These are phyloP conservation scores for Eutypa lata DNA, from an alignment of 2,329 filamentous ascomycete species.

Conservation along the genomic window DNA sequence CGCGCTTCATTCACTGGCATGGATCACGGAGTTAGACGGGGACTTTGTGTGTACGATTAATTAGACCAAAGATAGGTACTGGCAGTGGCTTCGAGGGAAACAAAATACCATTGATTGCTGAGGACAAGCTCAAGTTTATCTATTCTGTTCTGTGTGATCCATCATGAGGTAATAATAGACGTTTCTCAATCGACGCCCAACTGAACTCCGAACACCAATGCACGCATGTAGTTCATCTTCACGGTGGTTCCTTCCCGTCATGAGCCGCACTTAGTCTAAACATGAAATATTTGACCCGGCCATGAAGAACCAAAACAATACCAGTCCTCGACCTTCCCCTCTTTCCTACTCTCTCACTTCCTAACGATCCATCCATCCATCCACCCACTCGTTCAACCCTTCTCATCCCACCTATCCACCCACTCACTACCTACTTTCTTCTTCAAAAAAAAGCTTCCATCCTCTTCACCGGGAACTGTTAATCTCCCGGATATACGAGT, in stretches of 20 bases:
- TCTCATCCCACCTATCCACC: not conserved
- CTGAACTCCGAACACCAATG: conserved; percentile 1
- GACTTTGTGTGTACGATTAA: conserved; percentile 19
- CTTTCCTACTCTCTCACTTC: not conserved
- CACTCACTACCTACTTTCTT: conserved; percentile 3
- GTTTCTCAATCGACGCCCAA: not conserved
- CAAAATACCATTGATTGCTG: conserved; percentile 5
- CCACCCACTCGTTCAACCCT: not conserved
- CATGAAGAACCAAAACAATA: too few species aligned
- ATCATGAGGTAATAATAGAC: conserved; percentile 20
- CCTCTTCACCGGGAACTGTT: conserved; percentile 54
- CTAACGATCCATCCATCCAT: not conserved
- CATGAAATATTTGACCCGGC: too few species aligned
- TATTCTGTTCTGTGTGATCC: not conserved
- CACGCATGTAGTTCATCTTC: not conserved
- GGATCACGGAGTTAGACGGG: conserved; percentile 17
- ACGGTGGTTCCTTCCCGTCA: not conserved
- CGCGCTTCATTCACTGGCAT: conserved; percentile 3
- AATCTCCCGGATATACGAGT: conserved; percentile 73
- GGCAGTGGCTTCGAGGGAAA: conserved; percentile 11
- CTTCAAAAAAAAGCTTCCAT: conserved; percentile 4
- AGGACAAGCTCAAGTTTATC: not conserved
- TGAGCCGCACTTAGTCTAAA: too few species aligned
- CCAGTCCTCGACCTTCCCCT: too few species aligned
- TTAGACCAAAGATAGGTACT: conserved; percentile 19